phyloP scores from a whole-genome alignment of 106 monocot genomes.

The Platanthera zijinensis region DNA sequence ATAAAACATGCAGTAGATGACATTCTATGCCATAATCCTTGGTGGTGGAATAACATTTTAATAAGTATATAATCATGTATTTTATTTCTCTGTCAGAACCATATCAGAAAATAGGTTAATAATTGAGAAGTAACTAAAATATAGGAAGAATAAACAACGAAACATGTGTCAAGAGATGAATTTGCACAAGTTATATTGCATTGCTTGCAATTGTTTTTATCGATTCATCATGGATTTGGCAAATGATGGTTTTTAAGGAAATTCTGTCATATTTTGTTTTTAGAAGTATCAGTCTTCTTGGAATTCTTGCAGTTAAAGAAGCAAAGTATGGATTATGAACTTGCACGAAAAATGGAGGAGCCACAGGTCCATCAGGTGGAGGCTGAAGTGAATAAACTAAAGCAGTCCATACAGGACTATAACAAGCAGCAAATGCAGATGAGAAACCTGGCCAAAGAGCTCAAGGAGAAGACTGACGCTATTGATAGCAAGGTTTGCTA shows the following conservation, averaged over 20 bases:
- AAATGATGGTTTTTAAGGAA: neutral
- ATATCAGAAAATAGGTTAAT: neutral
- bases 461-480: constrained; percentile 55
- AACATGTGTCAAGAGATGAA: neutral
- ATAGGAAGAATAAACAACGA: neutral
- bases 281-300: neutral
- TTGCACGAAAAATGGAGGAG: constrained; percentile 50
- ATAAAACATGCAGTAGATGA: neutral
- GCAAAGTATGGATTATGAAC: constrained; percentile 43
- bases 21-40: neutral
- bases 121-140: neutral
- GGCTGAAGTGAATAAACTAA: constrained; percentile 54
- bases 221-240: neutral
- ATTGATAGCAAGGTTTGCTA: constrained; percentile 46
- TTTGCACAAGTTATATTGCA: too few relatives aligned
- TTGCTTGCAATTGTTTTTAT: neutral
- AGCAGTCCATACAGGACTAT: constrained; percentile 49
- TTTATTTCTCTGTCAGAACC: neutral
- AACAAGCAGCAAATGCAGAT: constrained; percentile 74
- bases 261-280: neutral
- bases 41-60: neutral
- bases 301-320: constrained; percentile 41
- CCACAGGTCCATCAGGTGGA: constrained; percentile 59
- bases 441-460: constrained; percentile 32
- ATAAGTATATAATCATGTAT: too few relatives aligned